Evolutionary conservation across 2,329 filamentous ascomycete genomes (phyloP), one percentile per base, ranked within the genome.

Genomic region (Aquanectria penicillioides): DNA sequence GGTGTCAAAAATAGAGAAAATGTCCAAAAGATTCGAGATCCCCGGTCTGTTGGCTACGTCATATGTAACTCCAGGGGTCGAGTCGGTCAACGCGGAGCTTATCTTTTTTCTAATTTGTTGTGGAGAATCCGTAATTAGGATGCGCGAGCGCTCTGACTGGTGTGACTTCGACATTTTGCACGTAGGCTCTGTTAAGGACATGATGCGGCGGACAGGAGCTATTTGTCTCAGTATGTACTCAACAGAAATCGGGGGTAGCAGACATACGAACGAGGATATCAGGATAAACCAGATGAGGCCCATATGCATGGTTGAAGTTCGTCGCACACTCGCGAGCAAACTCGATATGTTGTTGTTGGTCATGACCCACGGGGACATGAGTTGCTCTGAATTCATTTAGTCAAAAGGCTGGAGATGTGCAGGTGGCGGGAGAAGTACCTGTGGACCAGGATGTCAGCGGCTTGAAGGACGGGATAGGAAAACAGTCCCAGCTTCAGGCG

Each of bases 101-200:
- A 98, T 80, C 73, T 97, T 97, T 41, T 77, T 75, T 17, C 78
- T 75, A 61, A 98, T 94, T 3, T 82, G 79, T 0, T 84, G 77
- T 1, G 84, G 78, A 0, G 81, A 75, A 68, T 97, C 92, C 2
- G 90, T 97, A 59, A 99, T 86, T 11, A 95, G 79, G 66, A 99
- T 96, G 15, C 93, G 86, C 7, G 93, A 96, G 46, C 84, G 85
- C 3, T 85, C 81, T 65, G 91, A 86, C 1, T 82, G 72, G 68
- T 93, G 84, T 1, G 93, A 97, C 77, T 99, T 99, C 54, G 93
- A 97, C 95, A 99, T 99, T 74, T 99, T 99, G 49, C 86, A 81
- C 1, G 75, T 78, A 0, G 95, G 94, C 10, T 92, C 81, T 48
- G 86, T 87, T 18, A 99, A 85, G 15, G 93, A 97, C 94, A 97